Conservation (phyloP, 1,139 yeast species). For the Blastobotrys proliferans region DNA sequence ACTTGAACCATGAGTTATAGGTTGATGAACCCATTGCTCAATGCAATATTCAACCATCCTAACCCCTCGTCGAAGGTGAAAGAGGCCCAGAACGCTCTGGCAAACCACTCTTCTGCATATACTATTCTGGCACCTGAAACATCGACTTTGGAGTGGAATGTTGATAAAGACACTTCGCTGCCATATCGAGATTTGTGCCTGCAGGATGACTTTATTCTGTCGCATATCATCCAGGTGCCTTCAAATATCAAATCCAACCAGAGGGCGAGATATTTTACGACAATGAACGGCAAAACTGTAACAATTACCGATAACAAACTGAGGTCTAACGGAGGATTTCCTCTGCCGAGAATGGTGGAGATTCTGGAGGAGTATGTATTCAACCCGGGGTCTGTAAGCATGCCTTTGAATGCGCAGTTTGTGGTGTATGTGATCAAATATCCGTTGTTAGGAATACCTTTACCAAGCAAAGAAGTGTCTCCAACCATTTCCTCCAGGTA, state of each 20-base stretch:
- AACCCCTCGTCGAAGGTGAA: conserved; percentile 50
- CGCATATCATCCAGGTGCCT: conserved; percentile 55
- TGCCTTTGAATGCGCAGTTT: conserved; percentile 45
- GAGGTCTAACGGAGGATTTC: conserved; percentile 46
- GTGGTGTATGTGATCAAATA: conserved; percentile 46
- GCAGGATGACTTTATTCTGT: conserved; percentile 61
- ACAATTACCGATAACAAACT: conserved; percentile 54
- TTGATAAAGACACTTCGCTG: conserved; percentile 47
- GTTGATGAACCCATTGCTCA: conserved; percentile 56
- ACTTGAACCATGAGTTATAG: background rate
- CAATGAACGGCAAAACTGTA: conserved; percentile 58
- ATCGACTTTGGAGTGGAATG: conserved; percentile 44
- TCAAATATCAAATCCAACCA: conserved; percentile 40
- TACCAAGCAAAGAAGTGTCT: conserved; percentile 23
- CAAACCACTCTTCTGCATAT: conserved; percentile 35
- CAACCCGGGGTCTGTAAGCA: conserved; percentile 45
- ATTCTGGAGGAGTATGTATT: conserved; percentile 45
- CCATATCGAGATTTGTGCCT: conserved; percentile 56
- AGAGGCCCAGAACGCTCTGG: conserved; percentile 43
- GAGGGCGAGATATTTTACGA: conserved; percentile 48
- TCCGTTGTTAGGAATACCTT: conserved; percentile 41
- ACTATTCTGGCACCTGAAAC: conserved; percentile 39
- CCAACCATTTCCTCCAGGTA: conserved; percentile 21
- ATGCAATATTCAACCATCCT: conserved; percentile 65
- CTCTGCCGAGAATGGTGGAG: conserved; percentile 42